Base-by-base conservation (phyloP, 2,329 filamentous ascomycete genomes). In the Colletotrichum filicis region DNA sequence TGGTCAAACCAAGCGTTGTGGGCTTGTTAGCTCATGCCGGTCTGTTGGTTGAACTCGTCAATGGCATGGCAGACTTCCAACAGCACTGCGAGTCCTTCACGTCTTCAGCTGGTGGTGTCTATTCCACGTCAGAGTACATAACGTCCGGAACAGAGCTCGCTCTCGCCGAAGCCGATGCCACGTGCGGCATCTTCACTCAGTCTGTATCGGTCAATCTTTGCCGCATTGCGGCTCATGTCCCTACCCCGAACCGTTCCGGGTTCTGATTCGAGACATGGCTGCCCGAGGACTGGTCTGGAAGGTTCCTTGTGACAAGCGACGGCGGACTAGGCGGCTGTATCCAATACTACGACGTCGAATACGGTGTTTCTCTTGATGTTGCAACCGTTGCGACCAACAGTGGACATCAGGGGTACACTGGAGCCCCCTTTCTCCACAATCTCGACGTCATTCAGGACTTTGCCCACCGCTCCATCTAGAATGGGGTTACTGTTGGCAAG, bases 261-360 rank as follows among this genome's bases (percentile, higher is more conserved):
- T 77, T 85, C 24, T 83, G 79, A 8, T 75, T 87, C 24, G 86
- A 88, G 73, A 77, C 85, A 2, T 87, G 85, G 86, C 76, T 87
- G 30, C 86, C 86, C 0, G 79, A 80, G 7, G 75, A 82, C 4
- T 88, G 86, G 78, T 83, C 80, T 3, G 85, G 81, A 1, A 82
- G 84, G 2, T 87, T 86, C 46, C 65, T 88, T 52, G 84, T 82
- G n/a, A 86, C 85, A 0, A 86, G 86, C 0, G 88, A 88, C 59
- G 85, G 86, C 0, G 86, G 86, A 2, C 76, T 87, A n/a, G 82
- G 82, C 32, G 85, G 86, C 12, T 87, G 86, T 73, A 81, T 84
- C 30, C 82, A 84, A 75, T 84, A 87, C 74, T 79, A 83, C 72
- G 85, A 83, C 71, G 77, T 83, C 35, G 84, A 80, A 2, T 87